A percentile compares a stretch with the other conserved stretches of the same genome.
Conservation (phyloP, 164 flowering plant species). For the Amborella trichopoda region DNA sequence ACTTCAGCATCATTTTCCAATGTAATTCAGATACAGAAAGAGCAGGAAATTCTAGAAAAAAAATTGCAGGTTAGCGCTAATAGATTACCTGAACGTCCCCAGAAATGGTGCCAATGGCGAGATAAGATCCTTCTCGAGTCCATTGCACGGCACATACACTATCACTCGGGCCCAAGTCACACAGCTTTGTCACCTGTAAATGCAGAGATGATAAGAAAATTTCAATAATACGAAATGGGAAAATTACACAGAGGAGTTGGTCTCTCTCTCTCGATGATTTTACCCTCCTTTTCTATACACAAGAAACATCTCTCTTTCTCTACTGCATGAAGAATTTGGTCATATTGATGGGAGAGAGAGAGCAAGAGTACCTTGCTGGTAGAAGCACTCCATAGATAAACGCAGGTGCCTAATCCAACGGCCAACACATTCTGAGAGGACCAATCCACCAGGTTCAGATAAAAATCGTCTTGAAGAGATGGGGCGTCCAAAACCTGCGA, state of each 20-base stretch:
- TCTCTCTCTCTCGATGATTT: too few relatives aligned
- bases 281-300: too few relatives aligned
- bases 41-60: too few relatives aligned
- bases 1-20: too few relatives aligned
- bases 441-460: slow-evolving; percentile 97
- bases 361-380: slow-evolving; percentile 50
- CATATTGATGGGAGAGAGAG: background rate
- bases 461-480: slow-evolving; percentile 94
- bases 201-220: too few relatives aligned
- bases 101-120: slow-evolving; percentile 78
- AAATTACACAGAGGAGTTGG: too few relatives aligned
- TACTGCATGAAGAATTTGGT: too few relatives aligned
- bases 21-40: too few relatives aligned
- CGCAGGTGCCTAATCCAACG: slow-evolving; percentile 94
- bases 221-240: too few relatives aligned
- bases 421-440: slow-evolving; percentile 98
- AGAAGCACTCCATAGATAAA: slow-evolving; percentile 94
- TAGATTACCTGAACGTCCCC: slow-evolving; percentile 92
- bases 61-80: too few relatives aligned
- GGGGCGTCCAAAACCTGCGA: slow-evolving; percentile 97
- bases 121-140: slow-evolving; percentile 94
- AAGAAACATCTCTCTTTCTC: too few relatives aligned
- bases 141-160: slow-evolving; percentile 88
- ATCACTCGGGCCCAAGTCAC: slow-evolving; percentile 88
- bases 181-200: slow-evolving; percentile 86